These are phyloP conservation scores for Trametes cinnabarina DNA, from an alignment of 768 basidiomycete species.

Conservation along the genomic window DNA sequence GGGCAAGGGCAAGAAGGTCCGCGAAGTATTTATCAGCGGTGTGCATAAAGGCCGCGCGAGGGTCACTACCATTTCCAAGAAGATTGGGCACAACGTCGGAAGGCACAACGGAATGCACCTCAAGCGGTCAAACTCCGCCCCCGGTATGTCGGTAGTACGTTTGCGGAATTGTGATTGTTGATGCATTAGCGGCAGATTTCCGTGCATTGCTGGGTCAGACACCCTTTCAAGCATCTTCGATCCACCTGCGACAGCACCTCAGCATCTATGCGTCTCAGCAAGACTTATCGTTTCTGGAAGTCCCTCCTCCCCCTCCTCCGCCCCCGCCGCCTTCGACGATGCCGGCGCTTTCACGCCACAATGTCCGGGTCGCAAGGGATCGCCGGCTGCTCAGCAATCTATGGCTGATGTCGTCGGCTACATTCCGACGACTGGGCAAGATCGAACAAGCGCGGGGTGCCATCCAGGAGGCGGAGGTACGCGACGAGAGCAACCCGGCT, in stretches of 20 bases:
- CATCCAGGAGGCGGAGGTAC: constrained; percentile 92
- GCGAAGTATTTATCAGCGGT: constrained; percentile 69
- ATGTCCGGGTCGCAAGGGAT: constrained; percentile 46
- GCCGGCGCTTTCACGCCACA: constrained; percentile 25
- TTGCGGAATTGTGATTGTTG: background rate
- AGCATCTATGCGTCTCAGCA: constrained; percentile 33
- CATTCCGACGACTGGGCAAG: constrained; percentile 86
- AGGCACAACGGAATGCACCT: constrained; percentile 46
- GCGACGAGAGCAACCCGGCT: constrained; percentile 79
- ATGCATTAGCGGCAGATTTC: constrained; percentile 49
- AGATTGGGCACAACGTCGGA: constrained; percentile 69
- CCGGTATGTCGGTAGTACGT: constrained; percentile 44
- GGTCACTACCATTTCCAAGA: constrained; percentile 74
- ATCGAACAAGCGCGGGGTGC: constrained; percentile 87
- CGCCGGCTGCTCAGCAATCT: constrained; percentile 75
- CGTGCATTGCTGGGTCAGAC: constrained; percentile 60
- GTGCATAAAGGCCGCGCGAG: constrained; percentile 72
- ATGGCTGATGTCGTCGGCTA: constrained; percentile 94
- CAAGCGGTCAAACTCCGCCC: constrained; percentile 64
- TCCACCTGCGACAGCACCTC: constrained; percentile 69
- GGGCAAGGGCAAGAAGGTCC: constrained; percentile 68
- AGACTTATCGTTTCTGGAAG: constrained; percentile 30
- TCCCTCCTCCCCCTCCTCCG: constrained; percentile 40
- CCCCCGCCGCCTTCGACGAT: constrained; percentile 40
- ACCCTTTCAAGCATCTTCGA: constrained; percentile 75